A percentile compares a stretch with the other conserved stretches of the same genome.
phyloP scores from a whole-genome alignment of 441 rosid genomes.

The Flueggea neowawraea region DNA sequence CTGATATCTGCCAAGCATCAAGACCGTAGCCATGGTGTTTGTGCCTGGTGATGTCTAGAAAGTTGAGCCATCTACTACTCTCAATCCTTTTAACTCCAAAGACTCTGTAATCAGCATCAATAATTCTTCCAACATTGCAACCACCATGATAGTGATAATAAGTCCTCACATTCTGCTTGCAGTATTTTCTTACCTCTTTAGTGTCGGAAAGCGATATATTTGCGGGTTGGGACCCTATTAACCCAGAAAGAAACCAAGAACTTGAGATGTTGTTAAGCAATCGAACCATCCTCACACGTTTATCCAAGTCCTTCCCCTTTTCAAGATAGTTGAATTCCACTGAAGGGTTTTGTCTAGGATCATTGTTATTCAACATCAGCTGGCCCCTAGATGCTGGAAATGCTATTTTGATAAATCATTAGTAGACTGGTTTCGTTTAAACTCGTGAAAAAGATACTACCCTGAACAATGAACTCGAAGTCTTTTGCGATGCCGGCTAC shows the following conservation, averaged over 20 bases:
- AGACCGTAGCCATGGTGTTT: slow-evolving; percentile 72
- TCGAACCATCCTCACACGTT: no score
- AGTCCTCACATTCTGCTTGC: slow-evolving; percentile 65
- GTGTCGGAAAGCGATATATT: slow-evolving; percentile 27
- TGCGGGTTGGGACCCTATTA: slow-evolving; percentile 32
- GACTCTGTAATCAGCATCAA: slow-evolving; percentile 47
- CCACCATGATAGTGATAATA: slow-evolving; percentile 75
- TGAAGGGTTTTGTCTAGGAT: slow-evolving; percentile 58
- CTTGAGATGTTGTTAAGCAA: slow-evolving; percentile 35
- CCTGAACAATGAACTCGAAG: slow-evolving; percentile 53
- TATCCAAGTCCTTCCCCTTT: slow-evolving; percentile 10
- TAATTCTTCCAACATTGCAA: slow-evolving; percentile 57
- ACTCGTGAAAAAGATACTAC: slow-evolving; percentile 44
- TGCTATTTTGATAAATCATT: slow-evolving; percentile 53
- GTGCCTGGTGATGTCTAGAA: slow-evolving; percentile 71
- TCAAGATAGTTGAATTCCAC: slow-evolving; percentile 65
- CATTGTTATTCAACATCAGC: slow-evolving; percentile 38
- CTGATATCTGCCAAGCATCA: slow-evolving; percentile 79
- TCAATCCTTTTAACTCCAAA: slow-evolving; percentile 40
- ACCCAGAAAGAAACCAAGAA: slow-evolving; percentile 44
- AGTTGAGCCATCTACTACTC: slow-evolving; percentile 69
- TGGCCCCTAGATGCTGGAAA: slow-evolving; percentile 64
- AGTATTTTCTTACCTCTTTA: slow-evolving; percentile 31
- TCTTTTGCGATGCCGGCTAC: slow-evolving; percentile 63
- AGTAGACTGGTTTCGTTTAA: slow-evolving; percentile 50